phyloP scores from a whole-genome alignment of 345 rosid genomes.

The Excoecaria cochinchinensis region DNA sequence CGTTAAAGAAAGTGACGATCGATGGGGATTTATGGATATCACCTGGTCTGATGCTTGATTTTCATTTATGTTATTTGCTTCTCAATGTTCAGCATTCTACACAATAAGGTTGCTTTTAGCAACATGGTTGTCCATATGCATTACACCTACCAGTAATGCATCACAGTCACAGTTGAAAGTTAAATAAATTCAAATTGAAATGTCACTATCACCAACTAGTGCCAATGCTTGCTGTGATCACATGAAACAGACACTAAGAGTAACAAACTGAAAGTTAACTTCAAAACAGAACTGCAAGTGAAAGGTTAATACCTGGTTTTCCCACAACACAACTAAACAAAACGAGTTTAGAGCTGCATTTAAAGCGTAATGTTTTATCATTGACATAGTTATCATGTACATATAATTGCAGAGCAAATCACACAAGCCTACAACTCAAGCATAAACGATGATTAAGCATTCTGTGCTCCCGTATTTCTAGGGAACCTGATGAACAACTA shows the following conservation, averaged over 20 bases:
- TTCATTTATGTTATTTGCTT: too few relatives aligned
- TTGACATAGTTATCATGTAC: background rate
- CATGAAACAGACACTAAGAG: background rate
- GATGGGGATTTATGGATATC: constrained; percentile 11
- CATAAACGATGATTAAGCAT: background rate
- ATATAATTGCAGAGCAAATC: background rate
- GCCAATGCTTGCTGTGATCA: background rate
- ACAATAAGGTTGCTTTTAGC: background rate
- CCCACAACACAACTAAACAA: background rate
- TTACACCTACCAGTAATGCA: background rate
- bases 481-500: background rate
- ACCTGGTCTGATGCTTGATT: constrained; percentile 21
- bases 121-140: background rate
- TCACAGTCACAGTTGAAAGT: too few relatives aligned
- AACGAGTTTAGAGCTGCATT: background rate
- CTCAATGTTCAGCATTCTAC: too few relatives aligned
- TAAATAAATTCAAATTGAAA: too few relatives aligned
- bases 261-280: background rate
- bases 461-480: background rate
- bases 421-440: background rate
- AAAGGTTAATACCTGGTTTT: background rate
- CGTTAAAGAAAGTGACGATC: background rate
- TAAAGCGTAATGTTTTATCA: background rate
- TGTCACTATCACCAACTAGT: background rate
- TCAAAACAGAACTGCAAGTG: background rate